Base-by-base conservation (phyloP, 1,284 basidiomycete species). In the Trametes pubescens region DNA sequence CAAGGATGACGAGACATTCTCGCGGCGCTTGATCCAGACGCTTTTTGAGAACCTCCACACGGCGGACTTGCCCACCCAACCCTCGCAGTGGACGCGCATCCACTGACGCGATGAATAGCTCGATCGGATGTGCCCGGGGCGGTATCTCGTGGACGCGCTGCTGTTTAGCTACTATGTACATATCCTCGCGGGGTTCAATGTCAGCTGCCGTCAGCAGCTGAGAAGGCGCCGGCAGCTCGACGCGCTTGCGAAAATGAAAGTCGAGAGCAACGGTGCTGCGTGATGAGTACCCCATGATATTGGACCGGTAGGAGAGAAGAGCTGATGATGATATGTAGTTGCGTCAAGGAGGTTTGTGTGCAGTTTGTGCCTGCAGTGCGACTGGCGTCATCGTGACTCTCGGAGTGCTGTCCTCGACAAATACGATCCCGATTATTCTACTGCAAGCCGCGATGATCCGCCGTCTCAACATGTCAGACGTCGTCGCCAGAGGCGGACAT, bases 61-160 rank as follows among this genome's bases (percentile, higher is more conserved):
- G 58, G 51, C 14, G 24, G 59, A 62, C 14, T 51, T 66, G n/a
- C n/a, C n/a, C 18, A 58, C 59, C 26, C 11, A 37, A 4, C 22
- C 3, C 47, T 4, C n/a, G 8, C 40, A 14, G 2, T 8, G n/a
- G 5, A 2, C 1, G 6, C n/a, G 16, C 6, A 4, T 7, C 14
- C 6, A 21, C 37, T 54, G 47, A 43, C 22, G 34, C 32, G 16
- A 40, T 22, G 11, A 5, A 16, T 38, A 70, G 67, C 57, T 61
- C 65, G 34, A 57, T 68, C 46, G 70, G 68, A 4, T 61, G 60
- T 69, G 67, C 51, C 67, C 67, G 21, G 67, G 67, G 54, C 65
- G 65, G 13, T 69, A 40, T 60, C 67, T 69, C 58, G 67, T 65
- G 16, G 67, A 69, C 60, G 67, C 67, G 65, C 62, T 69, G 35